Base-by-base conservation (phyloP, 2,329 filamentous ascomycete genomes). In the Aschersonia sp. region DNA sequence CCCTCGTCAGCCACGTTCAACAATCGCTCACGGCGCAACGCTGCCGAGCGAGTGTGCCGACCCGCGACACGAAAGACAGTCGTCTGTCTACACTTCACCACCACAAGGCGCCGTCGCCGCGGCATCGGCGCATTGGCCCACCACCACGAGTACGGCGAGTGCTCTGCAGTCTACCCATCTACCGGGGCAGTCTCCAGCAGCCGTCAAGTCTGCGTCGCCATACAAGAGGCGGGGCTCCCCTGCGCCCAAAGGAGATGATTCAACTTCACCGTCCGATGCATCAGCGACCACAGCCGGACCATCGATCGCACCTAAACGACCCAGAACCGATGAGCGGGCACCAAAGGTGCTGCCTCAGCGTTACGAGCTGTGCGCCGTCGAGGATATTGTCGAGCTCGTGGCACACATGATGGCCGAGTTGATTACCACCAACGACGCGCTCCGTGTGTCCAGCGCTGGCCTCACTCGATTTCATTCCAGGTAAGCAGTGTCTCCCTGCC, bases 331-430 rank as follows among this genome's bases (percentile, higher is more conserved):
- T 43, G 62, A 66, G 11, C 65, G 62, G 6, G 69, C 73, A 6
- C 67, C 74, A 41, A 83, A 80, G 58, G 55, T 74, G 7, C 58
- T 92, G 59, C 84, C 92, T 1, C 65, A 75, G 50, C 73, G 75
- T 57, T 98, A 98, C 63, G 87, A 95, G 63, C 69, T 80, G 9
- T 94, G 87, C 61, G 73, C 83, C 40, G 78, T 86, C 7, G 84
- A 88, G 58, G 89, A 95, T 61, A 77, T 98, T 60, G 92, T 95
- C 31, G 74, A 90, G 41, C 70, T 98, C 51, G 92, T 98, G 54
- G 81, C 89, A 43, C 87, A 94, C 59, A 97, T 98, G 92, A 74
- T 98, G 44, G 83, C 89, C 64, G 92, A 98, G 66, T 71, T 98
- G 44, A 94, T 98, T 55, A 81, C 86, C 51, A 86, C 90, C 52